phyloP scores from a whole-genome alignment of 192 early-diverging fungal species.

The Coemansia erecta region DNA sequence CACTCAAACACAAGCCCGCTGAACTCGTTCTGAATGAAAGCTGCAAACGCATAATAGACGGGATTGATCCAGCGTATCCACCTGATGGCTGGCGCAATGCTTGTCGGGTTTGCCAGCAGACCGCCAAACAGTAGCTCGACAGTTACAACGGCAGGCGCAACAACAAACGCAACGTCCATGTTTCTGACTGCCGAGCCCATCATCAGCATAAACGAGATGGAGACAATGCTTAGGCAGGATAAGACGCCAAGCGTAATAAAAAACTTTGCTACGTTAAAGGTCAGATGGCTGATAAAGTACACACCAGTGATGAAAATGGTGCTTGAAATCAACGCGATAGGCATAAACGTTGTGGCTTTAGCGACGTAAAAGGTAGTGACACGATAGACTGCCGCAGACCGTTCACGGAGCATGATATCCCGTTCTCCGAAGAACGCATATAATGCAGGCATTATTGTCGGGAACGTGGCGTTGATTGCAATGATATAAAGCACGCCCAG shows the following conservation, averaged over 20 bases:
- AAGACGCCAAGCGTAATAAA: slow-evolving; percentile 38
- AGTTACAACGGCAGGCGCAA: slow-evolving; percentile 40
- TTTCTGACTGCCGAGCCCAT: slow-evolving; percentile 35
- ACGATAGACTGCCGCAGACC: slow-evolving; percentile 61
- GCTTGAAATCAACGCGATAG: slow-evolving; percentile 32
- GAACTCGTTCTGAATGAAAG: slow-evolving; percentile 51
- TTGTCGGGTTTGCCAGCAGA: slow-evolving; percentile 42
- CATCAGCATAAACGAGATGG: slow-evolving; percentile 49
- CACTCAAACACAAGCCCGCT: slow-evolving; percentile 35
- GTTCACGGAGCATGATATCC: slow-evolving; percentile 62
- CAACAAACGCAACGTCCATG: slow-evolving; percentile 44
- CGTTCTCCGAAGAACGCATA: slow-evolving; percentile 46
- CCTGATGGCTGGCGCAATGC: slow-evolving; percentile 38
- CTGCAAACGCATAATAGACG: slow-evolving; percentile 47
- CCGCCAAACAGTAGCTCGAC: slow-evolving; percentile 54
- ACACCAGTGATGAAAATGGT: slow-evolving; percentile 37
- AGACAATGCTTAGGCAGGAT: slow-evolving; percentile 37
- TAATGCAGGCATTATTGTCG: slow-evolving; percentile 57
- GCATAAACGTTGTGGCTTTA: slow-evolving; percentile 57
- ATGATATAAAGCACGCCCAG: slow-evolving; percentile 50
- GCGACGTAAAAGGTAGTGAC: slow-evolving; percentile 61
- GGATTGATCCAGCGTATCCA: slow-evolving; percentile 55
- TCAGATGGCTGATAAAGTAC: slow-evolving; percentile 47
- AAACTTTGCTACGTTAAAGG: slow-evolving; percentile 36
- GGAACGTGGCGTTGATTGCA: slow-evolving; percentile 58